These are phyloP conservation scores for Cymodocea nodosa DNA, from an alignment of 116 monocot species.

Conservation along the genomic window DNA sequence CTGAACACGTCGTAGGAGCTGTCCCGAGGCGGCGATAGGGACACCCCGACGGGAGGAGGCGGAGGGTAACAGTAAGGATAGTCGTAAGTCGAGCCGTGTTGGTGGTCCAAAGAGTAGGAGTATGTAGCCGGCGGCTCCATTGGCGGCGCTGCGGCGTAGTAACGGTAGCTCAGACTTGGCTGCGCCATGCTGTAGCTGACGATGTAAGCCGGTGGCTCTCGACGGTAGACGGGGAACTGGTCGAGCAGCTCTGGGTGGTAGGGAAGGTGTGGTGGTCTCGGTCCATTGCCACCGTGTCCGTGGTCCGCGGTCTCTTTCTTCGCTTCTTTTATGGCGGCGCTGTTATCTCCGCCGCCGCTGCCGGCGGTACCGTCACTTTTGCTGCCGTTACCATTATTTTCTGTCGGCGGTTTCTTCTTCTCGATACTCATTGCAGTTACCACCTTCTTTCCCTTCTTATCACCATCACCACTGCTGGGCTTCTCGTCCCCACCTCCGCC, in stretches of 20 bases:
- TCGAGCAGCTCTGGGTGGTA: neutral
- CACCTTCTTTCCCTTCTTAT: too few relatives aligned
- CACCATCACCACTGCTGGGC: neutral
- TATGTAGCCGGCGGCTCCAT: constrained; percentile 2
- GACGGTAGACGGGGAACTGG: constrained; percentile 3
- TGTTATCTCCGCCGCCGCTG: neutral
- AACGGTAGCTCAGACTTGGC: constrained; percentile 23
- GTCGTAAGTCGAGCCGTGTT: neutral
- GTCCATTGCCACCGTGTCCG: neutral
- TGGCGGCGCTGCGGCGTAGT: constrained; percentile 13
- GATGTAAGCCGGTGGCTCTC: constrained; percentile 18
- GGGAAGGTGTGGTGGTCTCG: neutral
- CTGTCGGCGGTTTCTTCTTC: constrained; percentile 1
- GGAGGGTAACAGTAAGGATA: neutral
- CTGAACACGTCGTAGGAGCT: constrained; percentile 24
- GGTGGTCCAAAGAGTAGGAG: constrained; percentile 1
- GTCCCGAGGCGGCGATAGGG: neutral
- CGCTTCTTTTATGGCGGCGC: too few relatives aligned
- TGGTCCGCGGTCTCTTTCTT: neutral
- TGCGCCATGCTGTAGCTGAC: constrained; percentile 24
- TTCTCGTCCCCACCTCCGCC: neutral
- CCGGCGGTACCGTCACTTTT: neutral
- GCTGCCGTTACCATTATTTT: neutral
- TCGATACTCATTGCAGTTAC: neutral
- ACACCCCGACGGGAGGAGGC: neutral